Evolutionary conservation across 2,329 filamentous ascomycete genomes (phyloP), one percentile per base, ranked within the genome.

Genomic region (Zymoseptoria crescenta): DNA sequence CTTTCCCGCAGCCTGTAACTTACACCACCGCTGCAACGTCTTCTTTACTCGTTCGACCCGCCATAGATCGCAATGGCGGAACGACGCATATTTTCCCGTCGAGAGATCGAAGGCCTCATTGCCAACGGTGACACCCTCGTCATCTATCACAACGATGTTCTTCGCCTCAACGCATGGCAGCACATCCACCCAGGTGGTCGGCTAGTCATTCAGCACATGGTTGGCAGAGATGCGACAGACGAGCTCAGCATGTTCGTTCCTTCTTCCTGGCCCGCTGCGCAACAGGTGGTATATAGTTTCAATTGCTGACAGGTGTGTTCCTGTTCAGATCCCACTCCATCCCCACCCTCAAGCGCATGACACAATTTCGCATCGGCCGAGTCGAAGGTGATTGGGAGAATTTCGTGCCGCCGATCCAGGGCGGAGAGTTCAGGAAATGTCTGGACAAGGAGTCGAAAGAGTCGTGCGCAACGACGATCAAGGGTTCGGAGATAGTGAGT

Each of bases 321-420:
- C 56, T 24, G 48, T 29, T 52, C 57, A 59, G 57, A 52, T 59
- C 57, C 8, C 84, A 87, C 69, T 79, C 77, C 48, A 72, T 74
- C 49, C 72, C 75, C 56, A 82, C 82, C 13, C 70, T 84, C 29
- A 74, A 76, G 54, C 41, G 49, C 67, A 96, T 96, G 89, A 74
- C 83, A 60, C 83, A 83, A 62, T 96, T 91, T 72, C 85, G 89
- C 62, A 89, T 96, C 67, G 92, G 93, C 50, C 82, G 81, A 62
- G 83, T 95, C 59, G 81, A 93, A 70, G 89, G 89, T 30, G 79
- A 78, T 59, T 97, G 92, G 92, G 77, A 79, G 63, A 96, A 96
- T 74, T 94, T 96, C 71, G 69, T 88, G 2, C 91, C 93, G 4
- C 92, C 93, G 0, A 92, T 96, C 57, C 92, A 96, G 74, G 92